A percentile compares a stretch with the other conserved stretches of the same genome.
Conservation (phyloP, 78 protist genomes). For the Speleostelium caveatum region DNA sequence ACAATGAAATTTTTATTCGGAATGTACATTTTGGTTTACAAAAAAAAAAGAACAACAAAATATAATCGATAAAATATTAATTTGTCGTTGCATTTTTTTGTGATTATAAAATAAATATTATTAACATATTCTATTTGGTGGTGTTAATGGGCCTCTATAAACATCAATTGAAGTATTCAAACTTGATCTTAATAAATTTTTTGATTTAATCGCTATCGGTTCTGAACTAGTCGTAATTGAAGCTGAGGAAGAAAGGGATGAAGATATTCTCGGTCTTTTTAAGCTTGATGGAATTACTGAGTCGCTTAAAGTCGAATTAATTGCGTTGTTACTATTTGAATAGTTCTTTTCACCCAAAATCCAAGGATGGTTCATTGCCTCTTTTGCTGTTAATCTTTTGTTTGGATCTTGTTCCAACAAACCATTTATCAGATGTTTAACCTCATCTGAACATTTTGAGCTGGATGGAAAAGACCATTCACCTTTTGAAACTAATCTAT, state of each 20-base stretch:
- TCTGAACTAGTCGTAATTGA: neutral
- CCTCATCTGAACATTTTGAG: conserved; percentile 9
- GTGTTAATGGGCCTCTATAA: neutral
- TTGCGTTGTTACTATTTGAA: neutral
- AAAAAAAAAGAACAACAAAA: too few species aligned
- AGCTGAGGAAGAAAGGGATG: neutral
- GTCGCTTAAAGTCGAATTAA: too few species aligned
- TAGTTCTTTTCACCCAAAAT: neutral
- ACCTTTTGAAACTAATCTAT: conserved; percentile 31
- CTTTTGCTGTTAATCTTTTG: conserved; percentile 65
- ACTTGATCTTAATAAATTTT: conserved; percentile 21
- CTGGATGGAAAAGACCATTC: conserved; percentile 28
- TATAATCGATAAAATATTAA: too few species aligned
- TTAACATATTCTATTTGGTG: conserved; percentile 1
- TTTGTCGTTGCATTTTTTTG: too few species aligned
- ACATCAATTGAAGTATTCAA: conserved; percentile 20
- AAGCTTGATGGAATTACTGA: neutral
- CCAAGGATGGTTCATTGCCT: conserved; percentile 64
- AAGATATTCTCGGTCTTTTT: neutral
- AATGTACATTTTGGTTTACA: too few species aligned
- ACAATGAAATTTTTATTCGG: too few species aligned
- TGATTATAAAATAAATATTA: too few species aligned
- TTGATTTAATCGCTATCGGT: conserved; percentile 39
- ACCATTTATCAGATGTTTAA: conserved; percentile 38
- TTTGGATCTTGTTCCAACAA: conserved; percentile 62